phyloP scores from a whole-genome alignment of 139 green algal species.

The Closterium sp. region DNA sequence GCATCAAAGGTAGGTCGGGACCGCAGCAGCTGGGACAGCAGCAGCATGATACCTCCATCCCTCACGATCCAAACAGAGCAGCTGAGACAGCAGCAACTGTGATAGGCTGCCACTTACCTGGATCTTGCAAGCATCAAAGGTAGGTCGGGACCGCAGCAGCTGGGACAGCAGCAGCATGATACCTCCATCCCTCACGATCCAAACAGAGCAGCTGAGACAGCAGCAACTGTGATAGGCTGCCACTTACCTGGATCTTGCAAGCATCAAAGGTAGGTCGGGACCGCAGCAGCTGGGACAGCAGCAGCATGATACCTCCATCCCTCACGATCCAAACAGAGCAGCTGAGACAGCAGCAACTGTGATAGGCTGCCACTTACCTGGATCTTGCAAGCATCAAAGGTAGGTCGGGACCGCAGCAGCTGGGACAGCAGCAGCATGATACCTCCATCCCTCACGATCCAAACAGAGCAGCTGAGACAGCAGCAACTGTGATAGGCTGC shows the following conservation, averaged over 20 bases:
- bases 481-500: no score
- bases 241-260: constrained; percentile 75
- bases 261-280: constrained; percentile 81
- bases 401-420: constrained; percentile 67
- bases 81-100: no score
- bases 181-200: constrained; percentile 68
- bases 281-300: constrained; percentile 79
- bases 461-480: no score
- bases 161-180: constrained; percentile 87
- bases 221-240: no score
- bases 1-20: constrained; percentile 81
- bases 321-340: constrained; percentile 77
- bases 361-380: constrained; percentile 63
- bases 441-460: constrained; percentile 68
- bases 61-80: constrained; percentile 77
- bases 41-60: constrained; percentile 73
- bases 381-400: constrained; percentile 89
- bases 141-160: constrained; percentile 67
- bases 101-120: constrained; percentile 63
- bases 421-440: constrained; percentile 87
- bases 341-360: no score
- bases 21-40: constrained; percentile 79
- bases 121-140: constrained; percentile 89
- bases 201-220: no score
- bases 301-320: constrained; percentile 73